These are phyloP conservation scores for Sporothrix euskadiensis DNA, from an alignment of 2,329 filamentous ascomycete species.

Conservation along the genomic window DNA sequence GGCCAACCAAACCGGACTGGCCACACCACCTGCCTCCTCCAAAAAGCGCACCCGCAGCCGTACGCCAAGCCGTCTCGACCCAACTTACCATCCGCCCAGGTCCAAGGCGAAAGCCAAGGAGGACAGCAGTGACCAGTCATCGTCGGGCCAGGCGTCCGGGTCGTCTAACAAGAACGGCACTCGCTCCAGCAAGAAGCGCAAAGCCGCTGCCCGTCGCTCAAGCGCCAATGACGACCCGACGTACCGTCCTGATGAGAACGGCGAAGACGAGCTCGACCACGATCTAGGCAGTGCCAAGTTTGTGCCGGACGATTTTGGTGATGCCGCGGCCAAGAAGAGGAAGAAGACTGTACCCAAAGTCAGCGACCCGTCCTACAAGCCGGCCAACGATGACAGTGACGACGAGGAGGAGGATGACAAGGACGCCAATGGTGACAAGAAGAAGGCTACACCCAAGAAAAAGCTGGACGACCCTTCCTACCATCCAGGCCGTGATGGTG, in stretches of 20 bases:
- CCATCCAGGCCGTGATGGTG: background rate
- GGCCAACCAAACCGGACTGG: background rate
- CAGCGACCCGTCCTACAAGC: background rate
- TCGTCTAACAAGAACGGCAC: background rate
- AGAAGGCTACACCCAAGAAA: background rate
- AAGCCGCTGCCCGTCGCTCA: background rate
- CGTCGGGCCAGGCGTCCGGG: background rate
- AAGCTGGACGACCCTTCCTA: slow-evolving; percentile 16
- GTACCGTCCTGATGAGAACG: background rate
- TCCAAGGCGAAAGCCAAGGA: background rate
- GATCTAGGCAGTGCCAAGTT: background rate
- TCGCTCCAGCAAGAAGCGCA: background rate
- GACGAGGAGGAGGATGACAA: background rate
- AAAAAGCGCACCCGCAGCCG: slow-evolving; percentile 8
- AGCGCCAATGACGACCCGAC: background rate
- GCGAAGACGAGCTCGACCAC: background rate
- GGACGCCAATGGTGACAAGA: background rate
- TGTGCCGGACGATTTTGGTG: background rate
- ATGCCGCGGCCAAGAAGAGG: background rate
- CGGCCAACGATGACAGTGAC: background rate
- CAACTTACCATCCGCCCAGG: background rate
- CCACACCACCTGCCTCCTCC: background rate
- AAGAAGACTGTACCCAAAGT: background rate
- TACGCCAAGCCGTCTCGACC: background rate
- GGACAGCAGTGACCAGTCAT: background rate